phyloP scores from a whole-genome alignment of 306 rosid genomes.

The Prunus mongolica region DNA sequence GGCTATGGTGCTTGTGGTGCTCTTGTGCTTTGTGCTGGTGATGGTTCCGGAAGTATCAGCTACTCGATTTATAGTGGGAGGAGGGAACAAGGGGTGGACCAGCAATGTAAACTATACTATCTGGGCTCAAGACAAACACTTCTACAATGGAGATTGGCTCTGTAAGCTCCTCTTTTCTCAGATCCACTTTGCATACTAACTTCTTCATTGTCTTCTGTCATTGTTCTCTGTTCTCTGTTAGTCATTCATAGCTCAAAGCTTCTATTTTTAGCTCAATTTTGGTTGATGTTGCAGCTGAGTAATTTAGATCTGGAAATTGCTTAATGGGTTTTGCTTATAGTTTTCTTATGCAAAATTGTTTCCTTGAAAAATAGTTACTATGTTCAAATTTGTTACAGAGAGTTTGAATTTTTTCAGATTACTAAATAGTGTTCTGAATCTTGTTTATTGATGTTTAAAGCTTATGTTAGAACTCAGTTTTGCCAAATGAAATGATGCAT shows the following conservation, averaged over 20 bases:
- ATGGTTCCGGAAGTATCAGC: slow-evolving; percentile 61
- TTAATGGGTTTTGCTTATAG: slow-evolving; percentile 1
- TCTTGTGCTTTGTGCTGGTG: slow-evolving; percentile 23
- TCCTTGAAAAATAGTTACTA: neutral
- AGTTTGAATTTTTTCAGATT: neutral
- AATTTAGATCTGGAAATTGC: slow-evolving; percentile 44
- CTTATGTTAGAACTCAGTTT: neutral
- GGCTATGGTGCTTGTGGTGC: slow-evolving; percentile 29
- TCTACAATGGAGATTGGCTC: slow-evolving; percentile 93
- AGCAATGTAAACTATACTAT: slow-evolving; percentile 66
- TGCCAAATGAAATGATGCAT: neutral
- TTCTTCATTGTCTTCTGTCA: neutral
- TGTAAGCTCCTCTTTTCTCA: slow-evolving; percentile 44
- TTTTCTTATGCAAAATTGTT: neutral
- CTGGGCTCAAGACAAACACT: slow-evolving; percentile 70
- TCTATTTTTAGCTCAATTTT: neutral
- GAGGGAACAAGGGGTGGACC: slow-evolving; percentile 66
- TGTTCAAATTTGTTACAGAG: neutral
- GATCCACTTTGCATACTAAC: slow-evolving; percentile 9
- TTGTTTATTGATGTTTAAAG: neutral
- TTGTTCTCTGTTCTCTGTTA: neutral
- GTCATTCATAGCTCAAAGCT: neutral
- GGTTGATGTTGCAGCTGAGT: slow-evolving; percentile 4
- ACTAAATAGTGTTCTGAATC: neutral
- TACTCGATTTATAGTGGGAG: slow-evolving; percentile 60